Base-by-base conservation (phyloP, 1,284 basidiomycete genomes). In the Austroboletus novae-zelandiae region DNA sequence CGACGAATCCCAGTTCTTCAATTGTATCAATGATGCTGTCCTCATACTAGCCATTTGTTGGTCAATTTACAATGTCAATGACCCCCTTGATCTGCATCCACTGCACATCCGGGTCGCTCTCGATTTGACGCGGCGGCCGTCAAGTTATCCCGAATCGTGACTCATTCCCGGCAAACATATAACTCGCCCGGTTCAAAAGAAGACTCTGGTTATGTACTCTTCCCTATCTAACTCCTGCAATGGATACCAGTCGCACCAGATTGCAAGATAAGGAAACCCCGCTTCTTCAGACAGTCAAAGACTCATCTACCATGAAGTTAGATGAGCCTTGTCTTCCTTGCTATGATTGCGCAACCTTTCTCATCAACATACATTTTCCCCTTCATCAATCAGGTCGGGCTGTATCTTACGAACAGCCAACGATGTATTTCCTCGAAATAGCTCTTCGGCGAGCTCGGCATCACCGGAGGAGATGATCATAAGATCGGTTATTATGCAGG, bases 401-500 rank as follows among this genome's bases (percentile, higher is more conserved):
- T 17, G 34, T 13, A 1, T 29, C 35, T 40, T 13, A 7, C 31
- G 5, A 32, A 11, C 52, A 36, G 27, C 29, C 18, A 71, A 68
- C 64, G 72, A 25, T 61, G 73, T 3, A 42, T 61, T 5, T n/a
- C n/a, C 6, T 6, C 4, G 67, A 25, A 25, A 25, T 25, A 25
- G 23, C 23, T 25, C 23, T 4, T 25, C 23, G 23, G 23, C 6
- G 23, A 67, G 29, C 59, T 73, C 14, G 69, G 59, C 18, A 48
- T 72, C 9, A 72, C 71, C 0, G 57, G 59, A 15, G 71, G 83
- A 31, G 73, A 83, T 51, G 78, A 82, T 58, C 74, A 70, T 27
- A 74, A 76, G 65, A 78, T 84, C 17, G 84, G 83, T 39, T 83
- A 84, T 62, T 87, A 85, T 64, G 83, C 82, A 37, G 84, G 85